Conservation (phyloP, 495 filamentous ascomycete species). For the Xylaria nigripes region DNA sequence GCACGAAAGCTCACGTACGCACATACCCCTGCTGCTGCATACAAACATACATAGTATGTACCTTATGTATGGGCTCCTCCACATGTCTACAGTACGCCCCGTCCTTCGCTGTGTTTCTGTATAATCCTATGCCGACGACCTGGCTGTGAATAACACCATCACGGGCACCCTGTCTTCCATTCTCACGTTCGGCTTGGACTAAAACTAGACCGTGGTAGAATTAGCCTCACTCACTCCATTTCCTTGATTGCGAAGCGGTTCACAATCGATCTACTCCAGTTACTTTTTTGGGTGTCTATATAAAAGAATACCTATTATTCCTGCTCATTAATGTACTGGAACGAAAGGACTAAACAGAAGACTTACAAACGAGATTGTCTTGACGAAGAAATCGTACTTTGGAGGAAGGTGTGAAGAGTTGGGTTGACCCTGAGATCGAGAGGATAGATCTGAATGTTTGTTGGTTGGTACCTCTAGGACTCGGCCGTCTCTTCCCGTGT, state of each 20-base stretch:
- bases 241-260: not conserved
- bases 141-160: constrained; percentile 23
- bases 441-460: constrained; percentile 10
- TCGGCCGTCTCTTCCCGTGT: constrained; percentile 11
- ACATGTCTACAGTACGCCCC: constrained; percentile 28
- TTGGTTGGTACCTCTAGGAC: constrained; percentile 10
- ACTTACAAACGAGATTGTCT: constrained; percentile 1
- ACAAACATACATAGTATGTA: constrained; percentile 29
- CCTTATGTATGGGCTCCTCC: constrained; percentile 29
- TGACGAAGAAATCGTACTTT: constrained; percentile 1
- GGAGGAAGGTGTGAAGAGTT: not conserved
- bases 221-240: not conserved
- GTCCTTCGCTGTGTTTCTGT: constrained; percentile 25
- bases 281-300: constrained; percentile 2
- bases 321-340: constrained; percentile 2
- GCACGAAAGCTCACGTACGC: constrained; percentile 15
- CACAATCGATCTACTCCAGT: not conserved
- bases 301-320: not conserved
- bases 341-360: not conserved
- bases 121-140: constrained; percentile 22
- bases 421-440: constrained; percentile 1
- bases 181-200: constrained; percentile 17
- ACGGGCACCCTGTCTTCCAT: constrained; percentile 20
- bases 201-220: constrained; percentile 18
- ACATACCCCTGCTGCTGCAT: constrained; percentile 28